Percentiles rank a stretch among this genome's conserved stretches.
phyloP scores from a whole-genome alignment of 306 rosid species.

The Astragalus glycyphyllos region DNA sequence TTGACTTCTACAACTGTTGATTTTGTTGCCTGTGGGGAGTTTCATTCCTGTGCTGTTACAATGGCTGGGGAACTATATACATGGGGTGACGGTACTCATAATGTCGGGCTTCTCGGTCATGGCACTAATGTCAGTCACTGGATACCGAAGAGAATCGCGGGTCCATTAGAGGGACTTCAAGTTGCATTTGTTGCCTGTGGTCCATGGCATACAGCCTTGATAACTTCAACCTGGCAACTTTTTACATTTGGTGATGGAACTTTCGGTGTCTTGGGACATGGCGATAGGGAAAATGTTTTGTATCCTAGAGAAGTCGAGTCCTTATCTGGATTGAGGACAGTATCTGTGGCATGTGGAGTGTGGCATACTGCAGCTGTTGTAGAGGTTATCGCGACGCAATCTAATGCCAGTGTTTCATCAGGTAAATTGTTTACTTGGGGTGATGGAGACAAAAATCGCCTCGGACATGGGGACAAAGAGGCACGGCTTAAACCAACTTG shows the following conservation, averaged over 20 bases:
- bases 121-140: slow-evolving; percentile 91
- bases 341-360: slow-evolving; percentile 97
- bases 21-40: slow-evolving; percentile 97
- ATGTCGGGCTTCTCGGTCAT: slow-evolving; percentile 98
- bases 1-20: slow-evolving; percentile 71
- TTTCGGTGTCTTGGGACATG: slow-evolving; percentile 96
- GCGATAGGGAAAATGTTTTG: slow-evolving; percentile 75
- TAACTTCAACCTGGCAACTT: slow-evolving; percentile 83
- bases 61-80: slow-evolving; percentile 90
- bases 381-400: slow-evolving; percentile 91
- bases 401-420: slow-evolving; percentile 75
- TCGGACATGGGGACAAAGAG: slow-evolving; percentile 97
- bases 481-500: slow-evolving; percentile 89
- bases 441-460: slow-evolving; percentile 97
- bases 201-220: slow-evolving; percentile 97
- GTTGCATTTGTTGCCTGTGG: slow-evolving; percentile 96
- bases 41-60: slow-evolving; percentile 96
- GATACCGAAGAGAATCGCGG: slow-evolving; percentile 90
- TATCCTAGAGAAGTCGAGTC: slow-evolving; percentile 92
- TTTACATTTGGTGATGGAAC: slow-evolving; percentile 99
- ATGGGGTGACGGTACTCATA: slow-evolving; percentile 98
- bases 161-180: slow-evolving; percentile 93
- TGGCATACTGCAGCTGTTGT: slow-evolving; percentile 99
- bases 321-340: slow-evolving; percentile 81
- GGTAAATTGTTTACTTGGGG: slow-evolving; percentile 98